Conservation (phyloP, 2,329 filamentous ascomycete species). For the Cadophora malorum region DNA sequence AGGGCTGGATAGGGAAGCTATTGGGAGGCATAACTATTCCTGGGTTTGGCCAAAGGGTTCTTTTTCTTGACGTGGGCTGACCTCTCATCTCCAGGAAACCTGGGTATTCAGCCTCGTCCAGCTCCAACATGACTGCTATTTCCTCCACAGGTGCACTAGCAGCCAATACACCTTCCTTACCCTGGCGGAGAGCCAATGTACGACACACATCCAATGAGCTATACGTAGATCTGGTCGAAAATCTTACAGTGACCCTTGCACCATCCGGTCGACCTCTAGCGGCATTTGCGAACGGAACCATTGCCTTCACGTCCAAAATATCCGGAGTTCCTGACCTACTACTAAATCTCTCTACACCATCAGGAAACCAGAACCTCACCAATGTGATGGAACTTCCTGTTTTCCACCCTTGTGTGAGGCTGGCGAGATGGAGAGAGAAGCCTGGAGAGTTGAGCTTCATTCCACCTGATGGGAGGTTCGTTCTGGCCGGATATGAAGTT, state of each 20-base stretch:
- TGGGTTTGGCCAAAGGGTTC: constrained; percentile 55
- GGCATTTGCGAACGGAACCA: constrained; percentile 88
- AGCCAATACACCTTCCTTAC: constrained; percentile 64
- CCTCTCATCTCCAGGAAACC: constrained; percentile 38
- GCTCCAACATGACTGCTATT: constrained; percentile 44
- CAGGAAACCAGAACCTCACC: constrained; percentile 77
- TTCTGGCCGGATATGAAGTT: constrained; percentile 92
- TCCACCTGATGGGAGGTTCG: constrained; percentile 92
- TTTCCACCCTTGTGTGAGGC: constrained; percentile 92
- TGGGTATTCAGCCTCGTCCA: constrained; percentile 41
- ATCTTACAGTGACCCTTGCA: constrained; percentile 83
- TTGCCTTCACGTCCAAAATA: constrained; percentile 94
- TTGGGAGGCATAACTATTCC: constrained; percentile 87
- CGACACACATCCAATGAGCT: constrained; percentile 96
- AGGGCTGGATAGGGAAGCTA: constrained; percentile 87
- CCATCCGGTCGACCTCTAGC: constrained; percentile 88
- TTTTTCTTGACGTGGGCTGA: not conserved
- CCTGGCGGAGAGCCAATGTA: constrained; percentile 91
- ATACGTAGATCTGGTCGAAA: constrained; percentile 95
- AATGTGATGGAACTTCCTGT: constrained; percentile 85
- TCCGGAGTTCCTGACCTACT: constrained; percentile 93
- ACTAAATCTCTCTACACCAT: constrained; percentile 78
- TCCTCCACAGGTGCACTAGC: constrained; percentile 44
- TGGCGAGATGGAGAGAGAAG: constrained; percentile 87
- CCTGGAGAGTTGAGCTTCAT: constrained; percentile 95